Evolutionary conservation across 1,139 yeast species (phyloP), one percentile per base, ranked within the genome.

Genomic region (Kurtzmaniella quercitrusa): DNA sequence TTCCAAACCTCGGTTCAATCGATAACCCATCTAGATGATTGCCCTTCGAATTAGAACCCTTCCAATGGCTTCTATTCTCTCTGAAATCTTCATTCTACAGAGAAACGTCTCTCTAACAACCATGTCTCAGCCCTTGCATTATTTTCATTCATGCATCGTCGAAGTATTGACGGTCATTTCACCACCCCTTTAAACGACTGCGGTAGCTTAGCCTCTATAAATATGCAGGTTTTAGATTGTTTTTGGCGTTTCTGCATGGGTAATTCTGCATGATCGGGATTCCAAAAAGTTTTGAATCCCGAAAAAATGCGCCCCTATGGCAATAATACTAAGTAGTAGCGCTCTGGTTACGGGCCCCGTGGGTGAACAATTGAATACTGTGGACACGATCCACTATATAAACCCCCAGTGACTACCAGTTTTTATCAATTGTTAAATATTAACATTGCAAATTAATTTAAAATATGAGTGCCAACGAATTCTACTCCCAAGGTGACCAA

Each of bases 401-500:
- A 27, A 10, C 31, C 25, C 25, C 31, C 12, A 10, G 5, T 12
- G 10, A 27, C 7, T 10, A 10, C 31, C 14, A 11, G 7, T 23
- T 11, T 6, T 27, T 27, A n/a, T 27, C 31, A 27, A 27, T 27
- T 27, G 31, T 27, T 27, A 27, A 27, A 6, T 4, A 27, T 12
- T 6, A 10, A 7, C 7, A 23, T 10, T 23, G 10, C 25, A 23
- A 23, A 23, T 23, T 10, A 27, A 27, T 5, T 10, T 27, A 27
- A 27, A 39, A 15, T 18, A 42, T 42, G 44, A 38, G 41, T 46
- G 82, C 82, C 49, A 78, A 78, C 79, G 84, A 79, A 43, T 79
- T 73, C 60, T 79, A 79, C 60, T 62, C 68, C 44, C 69, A 78
- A 18, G 79, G 77, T 43, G 68, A 71, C 40, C 69, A 71, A 58